These are phyloP conservation scores for Russula earlei DNA, from an alignment of 768 basidiomycete genomes.

Conservation along the genomic window DNA sequence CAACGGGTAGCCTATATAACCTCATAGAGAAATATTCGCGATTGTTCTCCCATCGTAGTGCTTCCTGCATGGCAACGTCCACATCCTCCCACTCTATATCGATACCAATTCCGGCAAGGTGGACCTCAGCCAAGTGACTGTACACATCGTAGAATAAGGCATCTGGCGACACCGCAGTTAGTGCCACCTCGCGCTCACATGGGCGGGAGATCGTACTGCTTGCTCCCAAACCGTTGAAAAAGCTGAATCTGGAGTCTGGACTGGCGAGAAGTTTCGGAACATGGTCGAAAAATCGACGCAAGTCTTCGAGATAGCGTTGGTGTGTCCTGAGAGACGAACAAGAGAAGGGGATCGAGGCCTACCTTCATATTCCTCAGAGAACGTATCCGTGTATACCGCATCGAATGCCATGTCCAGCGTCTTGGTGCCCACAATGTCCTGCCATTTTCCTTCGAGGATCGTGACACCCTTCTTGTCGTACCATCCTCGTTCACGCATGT, in stretches of 20 bases:
- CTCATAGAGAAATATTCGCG: slow-evolving; percentile 71
- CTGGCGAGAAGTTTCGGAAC: slow-evolving; percentile 69
- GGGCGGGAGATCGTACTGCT: slow-evolving; percentile 48
- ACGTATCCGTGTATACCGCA: slow-evolving; percentile 86
- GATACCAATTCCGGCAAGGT: slow-evolving; percentile 76
- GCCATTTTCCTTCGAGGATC: slow-evolving; percentile 89
- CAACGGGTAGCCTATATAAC: slow-evolving; percentile 59
- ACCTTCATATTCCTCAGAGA: slow-evolving; percentile 79
- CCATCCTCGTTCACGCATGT: slow-evolving; percentile 75
- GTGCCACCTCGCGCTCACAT: neutral
- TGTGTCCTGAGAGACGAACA: neutral
- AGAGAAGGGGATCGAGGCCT: slow-evolving; percentile 5
- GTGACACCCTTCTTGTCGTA: slow-evolving; percentile 65
- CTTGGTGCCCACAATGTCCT: slow-evolving; percentile 62
- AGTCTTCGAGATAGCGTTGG: slow-evolving; percentile 31
- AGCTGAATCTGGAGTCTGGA: slow-evolving; percentile 75
- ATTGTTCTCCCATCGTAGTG: slow-evolving; percentile 67
- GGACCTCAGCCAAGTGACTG: slow-evolving; percentile 73
- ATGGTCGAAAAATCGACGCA: slow-evolving; percentile 73
- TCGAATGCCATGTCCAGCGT: slow-evolving; percentile 71
- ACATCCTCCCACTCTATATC: slow-evolving; percentile 76
- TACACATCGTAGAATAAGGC: slow-evolving; percentile 87
- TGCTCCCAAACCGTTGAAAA: slow-evolving; percentile 96
- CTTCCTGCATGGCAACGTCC: slow-evolving; percentile 47
- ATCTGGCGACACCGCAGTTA: slow-evolving; percentile 38